These are phyloP conservation scores for Podila minutissima DNA, from an alignment of 192 early-diverging fungal species.

Conservation along the genomic window DNA sequence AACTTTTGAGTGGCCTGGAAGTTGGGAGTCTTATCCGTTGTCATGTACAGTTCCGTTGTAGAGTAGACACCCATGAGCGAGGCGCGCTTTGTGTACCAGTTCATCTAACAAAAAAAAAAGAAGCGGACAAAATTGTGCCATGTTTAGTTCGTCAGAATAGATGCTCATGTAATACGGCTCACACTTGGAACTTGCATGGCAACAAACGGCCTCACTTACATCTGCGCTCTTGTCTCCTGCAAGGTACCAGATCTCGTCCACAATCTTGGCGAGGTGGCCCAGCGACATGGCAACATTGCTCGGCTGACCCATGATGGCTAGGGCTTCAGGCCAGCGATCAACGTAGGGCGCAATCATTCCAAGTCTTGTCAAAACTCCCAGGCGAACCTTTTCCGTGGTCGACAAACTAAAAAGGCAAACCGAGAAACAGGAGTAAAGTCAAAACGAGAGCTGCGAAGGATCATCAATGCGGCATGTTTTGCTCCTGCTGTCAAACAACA, in stretches of 20 bases:
- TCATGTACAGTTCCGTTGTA: constrained; percentile 93
- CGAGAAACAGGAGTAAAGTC: background rate
- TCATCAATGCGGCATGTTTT: background rate
- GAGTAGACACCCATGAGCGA: constrained; percentile 86
- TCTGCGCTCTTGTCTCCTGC: constrained; percentile 87
- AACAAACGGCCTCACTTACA: constrained; percentile 52
- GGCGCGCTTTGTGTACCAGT: constrained; percentile 90
- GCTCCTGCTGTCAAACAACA: background rate
- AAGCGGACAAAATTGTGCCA: background rate
- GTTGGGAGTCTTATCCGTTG: constrained; percentile 83
- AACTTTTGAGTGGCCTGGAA: constrained; percentile 80
- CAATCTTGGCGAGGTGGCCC: constrained; percentile 71
- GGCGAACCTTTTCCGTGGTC: constrained; percentile 65
- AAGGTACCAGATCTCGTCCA: constrained; percentile 89
- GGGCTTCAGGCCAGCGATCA: constrained; percentile 80
- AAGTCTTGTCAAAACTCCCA: constrained; percentile 70
- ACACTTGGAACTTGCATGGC: too few species aligned
- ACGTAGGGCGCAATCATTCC: constrained; percentile 78
- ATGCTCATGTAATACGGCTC: too few species aligned
- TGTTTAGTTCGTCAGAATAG: background rate
- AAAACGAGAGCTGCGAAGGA: background rate
- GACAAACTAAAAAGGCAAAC: constrained; percentile 32
- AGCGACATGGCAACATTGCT: constrained; percentile 77
- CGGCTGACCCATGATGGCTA: constrained; percentile 81
- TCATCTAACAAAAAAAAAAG: constrained; percentile 60